These are phyloP conservation scores for Pyricularia pennisetigena DNA, from an alignment of 2,329 filamentous ascomycete species.

Conservation along the genomic window DNA sequence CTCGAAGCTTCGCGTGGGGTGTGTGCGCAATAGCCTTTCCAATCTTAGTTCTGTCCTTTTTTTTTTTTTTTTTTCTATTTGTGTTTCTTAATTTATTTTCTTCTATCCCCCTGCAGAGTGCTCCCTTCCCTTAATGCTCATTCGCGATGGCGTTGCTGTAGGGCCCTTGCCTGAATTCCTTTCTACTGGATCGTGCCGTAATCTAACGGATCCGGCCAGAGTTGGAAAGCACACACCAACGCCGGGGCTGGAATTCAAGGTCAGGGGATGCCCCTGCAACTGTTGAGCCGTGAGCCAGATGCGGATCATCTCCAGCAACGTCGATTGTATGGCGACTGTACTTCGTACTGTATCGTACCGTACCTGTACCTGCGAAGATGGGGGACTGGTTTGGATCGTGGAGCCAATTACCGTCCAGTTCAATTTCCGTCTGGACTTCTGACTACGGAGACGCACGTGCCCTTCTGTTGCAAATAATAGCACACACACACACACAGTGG, in stretches of 20 bases:
- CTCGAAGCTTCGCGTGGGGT: neutral
- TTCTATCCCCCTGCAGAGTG: neutral
- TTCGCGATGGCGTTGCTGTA: neutral
- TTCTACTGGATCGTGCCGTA: neutral
- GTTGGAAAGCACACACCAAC: neutral
- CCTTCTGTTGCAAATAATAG: neutral
- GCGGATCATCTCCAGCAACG: neutral
- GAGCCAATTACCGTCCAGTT: neutral
- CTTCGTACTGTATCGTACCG: neutral
- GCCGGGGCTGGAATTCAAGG: neutral
- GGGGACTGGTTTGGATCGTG: neutral
- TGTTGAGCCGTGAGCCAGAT: neutral
- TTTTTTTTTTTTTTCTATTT: neutral
- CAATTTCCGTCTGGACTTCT: neutral
- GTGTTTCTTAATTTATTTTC: neutral
- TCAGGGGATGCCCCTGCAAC: neutral
- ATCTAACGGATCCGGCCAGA: neutral
- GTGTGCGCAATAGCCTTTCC: neutral
- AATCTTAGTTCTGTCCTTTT: neutral
- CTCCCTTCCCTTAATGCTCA: neutral
- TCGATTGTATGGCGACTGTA: neutral
- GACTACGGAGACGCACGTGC: conserved; percentile 4
- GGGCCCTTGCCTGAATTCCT: neutral
- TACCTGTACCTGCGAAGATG: neutral
- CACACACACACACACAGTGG: neutral